phyloP scores from a whole-genome alignment of 2,329 filamentous ascomycete species.

The Hypoxylon sp. region DNA sequence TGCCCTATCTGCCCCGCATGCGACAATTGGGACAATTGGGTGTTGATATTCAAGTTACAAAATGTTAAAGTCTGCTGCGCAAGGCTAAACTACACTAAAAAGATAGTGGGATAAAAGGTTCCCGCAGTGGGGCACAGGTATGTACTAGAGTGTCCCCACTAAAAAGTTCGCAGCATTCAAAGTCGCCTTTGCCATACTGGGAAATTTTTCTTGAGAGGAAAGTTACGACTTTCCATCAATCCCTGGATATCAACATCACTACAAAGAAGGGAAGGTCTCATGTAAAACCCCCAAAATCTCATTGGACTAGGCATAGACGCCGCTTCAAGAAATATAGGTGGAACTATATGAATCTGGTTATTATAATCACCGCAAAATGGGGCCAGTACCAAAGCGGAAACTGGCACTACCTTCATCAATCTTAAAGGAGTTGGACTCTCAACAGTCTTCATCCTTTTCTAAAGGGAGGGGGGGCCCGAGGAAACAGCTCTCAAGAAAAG shows the following conservation, averaged over 20 bases:
- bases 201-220: background rate
- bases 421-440: conserved; percentile 61
- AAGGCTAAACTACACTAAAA: background rate
- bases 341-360: background rate
- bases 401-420: conserved; percentile 61
- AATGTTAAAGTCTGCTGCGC: conserved; percentile 11
- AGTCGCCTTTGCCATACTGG: background rate
- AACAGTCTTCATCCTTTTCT: conserved; percentile 40
- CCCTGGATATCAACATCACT: background rate
- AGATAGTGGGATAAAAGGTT: conserved; percentile 10
- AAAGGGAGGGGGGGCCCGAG: conserved; percentile 37
- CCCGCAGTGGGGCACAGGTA: conserved; percentile 37
- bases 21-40: conserved; percentile 23
- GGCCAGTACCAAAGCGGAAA: conserved; percentile 53
- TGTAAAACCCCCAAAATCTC: background rate
- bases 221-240: background rate
- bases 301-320: background rate
- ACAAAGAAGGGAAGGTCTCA: background rate
- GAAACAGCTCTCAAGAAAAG: conserved; percentile 52
- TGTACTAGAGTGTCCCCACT: background rate
- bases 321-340: background rate
- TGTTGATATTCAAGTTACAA: conserved; percentile 7
- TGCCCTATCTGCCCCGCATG: conserved; percentile 31
- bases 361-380: conserved; percentile 46
- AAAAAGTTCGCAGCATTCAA: background rate